Evolutionary conservation across 495 filamentous ascomycete species (phyloP), one percentile per base, ranked within the genome.

Genomic region (Neurospora tetrasperma): DNA sequence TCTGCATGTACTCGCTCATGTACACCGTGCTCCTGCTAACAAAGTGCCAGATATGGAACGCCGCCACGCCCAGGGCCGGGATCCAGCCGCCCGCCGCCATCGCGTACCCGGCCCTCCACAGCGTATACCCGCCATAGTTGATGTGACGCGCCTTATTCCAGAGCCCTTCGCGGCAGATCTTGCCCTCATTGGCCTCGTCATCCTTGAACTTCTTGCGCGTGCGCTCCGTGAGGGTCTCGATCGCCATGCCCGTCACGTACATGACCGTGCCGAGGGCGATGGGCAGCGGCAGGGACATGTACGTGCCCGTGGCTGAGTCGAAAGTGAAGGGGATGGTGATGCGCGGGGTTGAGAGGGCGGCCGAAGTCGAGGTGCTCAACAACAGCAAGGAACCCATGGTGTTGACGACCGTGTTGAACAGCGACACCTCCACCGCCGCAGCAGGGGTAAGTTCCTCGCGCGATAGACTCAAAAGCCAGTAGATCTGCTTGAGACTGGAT

Each of bases 111-210:
- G 83, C 78, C 46, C 88, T 78, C 88, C 88, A 89, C 4, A 90
- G 41, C 1, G 86, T 84, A 75, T 88, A 89, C 14, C 80, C 87
- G 35, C 83, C 83, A 74, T 90, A 90, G 66, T 90, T 90, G 76
- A 87, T 82, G 72, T 91, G 88, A n/a, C 87, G 83, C 5, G 87
- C 85, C 74, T 84, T 75, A 3, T 76, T 73, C 82, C 85, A 90
- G 40, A 89, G 75, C 1, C 88, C 89, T 2, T 79, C 83, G 38
- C 80, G 83, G 73, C 84, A 89, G 3, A 85, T 79, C 80, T 86
- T 87, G 23, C 87, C 88, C 71, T 83, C 79, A 77, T 90, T 89
- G 73, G 80, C 80, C 8, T 83, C 79, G 31, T 83, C 79, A 23
- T 79, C 73, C 78, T 90, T 90, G 81, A 90, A 90, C 2, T 59